Percentiles rank a stretch among this genome's conserved stretches.
Conservation (phyloP, 78 protist genomes). For the Acrasis kona region DNA sequence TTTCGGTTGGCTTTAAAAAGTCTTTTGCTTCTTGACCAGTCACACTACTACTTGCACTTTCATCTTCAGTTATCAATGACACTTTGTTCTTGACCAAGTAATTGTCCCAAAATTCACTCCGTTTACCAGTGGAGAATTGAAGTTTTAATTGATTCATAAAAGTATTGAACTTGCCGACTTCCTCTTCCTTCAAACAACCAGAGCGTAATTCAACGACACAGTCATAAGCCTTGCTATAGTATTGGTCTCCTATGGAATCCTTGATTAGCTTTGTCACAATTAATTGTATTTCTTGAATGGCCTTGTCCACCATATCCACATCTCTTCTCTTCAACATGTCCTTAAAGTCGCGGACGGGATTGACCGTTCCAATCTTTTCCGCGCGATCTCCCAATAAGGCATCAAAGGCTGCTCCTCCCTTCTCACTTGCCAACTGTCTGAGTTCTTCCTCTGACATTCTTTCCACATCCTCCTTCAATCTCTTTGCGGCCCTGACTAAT, state of each 20-base stretch:
- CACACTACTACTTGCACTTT: background rate
- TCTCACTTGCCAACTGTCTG: too few relatives aligned
- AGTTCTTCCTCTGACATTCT: too few relatives aligned
- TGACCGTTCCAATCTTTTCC: background rate
- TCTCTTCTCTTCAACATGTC: background rate
- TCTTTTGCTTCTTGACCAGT: background rate
- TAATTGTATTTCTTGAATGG: background rate
- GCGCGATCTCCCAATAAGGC: background rate
- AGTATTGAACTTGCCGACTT: background rate
- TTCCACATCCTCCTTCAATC: too few relatives aligned
- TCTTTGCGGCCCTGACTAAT: too few relatives aligned
- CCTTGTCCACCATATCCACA: background rate
- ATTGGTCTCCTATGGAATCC: conserved; percentile 6
- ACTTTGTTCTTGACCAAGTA: background rate
- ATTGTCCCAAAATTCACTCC: background rate
- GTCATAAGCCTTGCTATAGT: background rate
- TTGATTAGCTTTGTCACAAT: background rate
- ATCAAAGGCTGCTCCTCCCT: too few relatives aligned
- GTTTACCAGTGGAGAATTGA: background rate
- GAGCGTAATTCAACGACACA: background rate
- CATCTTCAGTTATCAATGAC: background rate
- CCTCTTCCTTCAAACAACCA: background rate
- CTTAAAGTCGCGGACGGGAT: background rate
- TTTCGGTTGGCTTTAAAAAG: background rate
- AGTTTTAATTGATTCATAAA: background rate